These are phyloP conservation scores for Hygrophoropsis aurantiaca DNA, from an alignment of 768 basidiomycete species.

Conservation along the genomic window DNA sequence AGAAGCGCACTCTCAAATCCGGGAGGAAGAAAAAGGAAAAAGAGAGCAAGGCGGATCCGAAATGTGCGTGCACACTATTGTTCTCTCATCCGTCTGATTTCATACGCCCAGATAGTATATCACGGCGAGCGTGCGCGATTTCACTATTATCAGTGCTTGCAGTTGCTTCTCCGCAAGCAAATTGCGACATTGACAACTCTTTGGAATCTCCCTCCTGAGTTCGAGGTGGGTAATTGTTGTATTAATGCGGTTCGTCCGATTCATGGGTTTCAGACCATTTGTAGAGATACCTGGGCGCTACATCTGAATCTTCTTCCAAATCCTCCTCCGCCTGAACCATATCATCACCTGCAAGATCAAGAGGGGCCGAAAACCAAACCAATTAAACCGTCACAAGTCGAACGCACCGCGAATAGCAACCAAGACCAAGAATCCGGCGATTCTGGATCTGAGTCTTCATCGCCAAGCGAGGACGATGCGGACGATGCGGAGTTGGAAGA, in stretches of 20 bases:
- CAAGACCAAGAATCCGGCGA: constrained; percentile 8
- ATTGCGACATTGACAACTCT: constrained; percentile 52
- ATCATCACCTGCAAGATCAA: constrained; percentile 44
- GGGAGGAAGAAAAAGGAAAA: constrained; percentile 50
- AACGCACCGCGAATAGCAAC: constrained; percentile 3
- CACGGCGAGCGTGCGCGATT: constrained; percentile 77
- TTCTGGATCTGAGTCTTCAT: constrained; percentile 9
- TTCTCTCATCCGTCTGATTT: constrained; percentile 2
- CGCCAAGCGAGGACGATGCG: constrained; percentile 19
- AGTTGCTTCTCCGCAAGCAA: constrained; percentile 79
- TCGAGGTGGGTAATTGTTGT: constrained; percentile 57
- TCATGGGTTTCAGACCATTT: constrained; percentile 50
- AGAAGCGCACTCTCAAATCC: constrained; percentile 66
- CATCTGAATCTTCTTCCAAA: constrained; percentile 62
- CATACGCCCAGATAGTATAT: constrained; percentile 59
- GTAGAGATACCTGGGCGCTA: constrained; percentile 79
- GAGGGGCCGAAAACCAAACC: constrained; percentile 14
- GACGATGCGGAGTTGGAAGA: constrained; percentile 36
- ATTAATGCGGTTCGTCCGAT: constrained; percentile 7
- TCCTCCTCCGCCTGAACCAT: constrained; percentile 63
- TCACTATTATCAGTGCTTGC: constrained; percentile 82
- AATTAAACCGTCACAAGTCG: constrained; percentile 3
- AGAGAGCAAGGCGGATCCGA: constrained; percentile 55
- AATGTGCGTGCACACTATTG: constrained; percentile 44
- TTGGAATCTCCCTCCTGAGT: constrained; percentile 78